Base-by-base conservation (phyloP, 352 stramenopile species). In the Globisporangium sylvaticum region DNA sequence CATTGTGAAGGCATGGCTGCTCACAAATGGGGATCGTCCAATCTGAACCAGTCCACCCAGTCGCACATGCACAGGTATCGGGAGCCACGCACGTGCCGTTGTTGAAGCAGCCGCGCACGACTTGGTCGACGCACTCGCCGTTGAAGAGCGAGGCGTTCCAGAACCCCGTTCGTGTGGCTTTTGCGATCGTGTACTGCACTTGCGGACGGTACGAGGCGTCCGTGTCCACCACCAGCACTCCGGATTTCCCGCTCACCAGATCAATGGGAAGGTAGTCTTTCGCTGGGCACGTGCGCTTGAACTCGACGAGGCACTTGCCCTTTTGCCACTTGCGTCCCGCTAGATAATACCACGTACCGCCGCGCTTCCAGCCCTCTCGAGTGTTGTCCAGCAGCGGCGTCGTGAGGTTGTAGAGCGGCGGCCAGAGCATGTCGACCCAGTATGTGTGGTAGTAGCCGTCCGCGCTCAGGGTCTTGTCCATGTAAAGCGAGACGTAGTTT, bases 401-500 rank as follows among this genome's bases (percentile, higher is more conserved):
- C 14, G 88, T 96, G 61, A 98, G 87, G 25, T 56, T 75, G 80
- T 99, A 97, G 24, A 96, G 83, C 20, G 94, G 88, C 37, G 92
- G 86, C 88, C 95, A 98, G 37, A 79, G 81, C 92, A 99, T 98
- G 27, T 74, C 74, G 24, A 78, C 67, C 93, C 94, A 98, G 25
- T 89, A 73, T 4, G 93, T 97, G 72, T 98, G 94, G 52, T 83
- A 85, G 22, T 83, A 70, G 27, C 84, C 87, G 73, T 98, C 92
- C 25, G 68, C 74, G 55, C 92, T 92, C 55, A 84, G 60, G 32
- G 74, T 78, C 62, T 73, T 79, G 79, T 98, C 88, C 96, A 99
- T 99, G 74, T 98, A 98, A 15, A 80, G 85, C 15, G 93, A 98
- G 63, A 96, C 98, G 64, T 98, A 99, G 77, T 99, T 99, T 3